phyloP scores from a whole-genome alignment of 2,329 filamentous ascomycete species.

The Neofusicoccum parvum region DNA sequence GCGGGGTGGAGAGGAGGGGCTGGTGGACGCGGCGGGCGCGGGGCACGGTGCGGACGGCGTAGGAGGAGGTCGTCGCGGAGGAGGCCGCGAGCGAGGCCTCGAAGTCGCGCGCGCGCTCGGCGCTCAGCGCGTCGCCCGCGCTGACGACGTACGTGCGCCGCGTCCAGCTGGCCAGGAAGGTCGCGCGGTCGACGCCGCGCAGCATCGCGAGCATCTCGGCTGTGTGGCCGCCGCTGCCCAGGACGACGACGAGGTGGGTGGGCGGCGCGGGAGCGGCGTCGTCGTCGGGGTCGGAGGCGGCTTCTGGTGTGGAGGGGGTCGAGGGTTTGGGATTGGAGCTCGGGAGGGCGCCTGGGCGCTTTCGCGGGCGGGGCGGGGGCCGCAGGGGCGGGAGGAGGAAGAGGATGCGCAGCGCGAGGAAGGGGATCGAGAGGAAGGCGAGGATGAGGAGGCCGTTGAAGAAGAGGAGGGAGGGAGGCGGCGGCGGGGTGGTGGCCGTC shows the following conservation, averaged over 20 bases:
- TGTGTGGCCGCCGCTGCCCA: constrained; percentile 93
- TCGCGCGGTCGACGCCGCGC: constrained; percentile 51
- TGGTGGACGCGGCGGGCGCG: constrained; percentile 84
- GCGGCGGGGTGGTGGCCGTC: neutral
- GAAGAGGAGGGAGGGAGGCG: constrained; percentile 4
- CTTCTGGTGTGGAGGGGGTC: constrained; percentile 13
- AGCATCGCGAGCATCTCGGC: constrained; percentile 92
- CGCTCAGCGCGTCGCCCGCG: constrained; percentile 73
- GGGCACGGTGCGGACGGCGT: constrained; percentile 68
- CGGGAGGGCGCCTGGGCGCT: neutral
- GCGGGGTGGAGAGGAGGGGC: constrained; percentile 70
- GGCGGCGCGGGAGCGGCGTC: constrained; percentile 31
- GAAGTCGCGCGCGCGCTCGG: constrained; percentile 64
- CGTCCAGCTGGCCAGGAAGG: constrained; percentile 50
- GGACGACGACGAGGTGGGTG: constrained; percentile 73
- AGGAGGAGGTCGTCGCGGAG: constrained; percentile 32
- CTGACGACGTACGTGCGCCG: constrained; percentile 79
- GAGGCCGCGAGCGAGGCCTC: constrained; percentile 42
- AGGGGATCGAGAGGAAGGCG: constrained; percentile 37
- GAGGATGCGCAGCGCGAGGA: constrained; percentile 41
- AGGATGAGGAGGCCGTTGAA: constrained; percentile 27
- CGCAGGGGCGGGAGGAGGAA: constrained; percentile 41
- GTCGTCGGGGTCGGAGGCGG: neutral
- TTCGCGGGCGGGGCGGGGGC: constrained; percentile 23
- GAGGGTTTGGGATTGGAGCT: neutral